A percentile compares a stretch with the other conserved stretches of the same genome.
Conservation (phyloP, 805 yeast species). For the Schwanniomyces yamadae region DNA sequence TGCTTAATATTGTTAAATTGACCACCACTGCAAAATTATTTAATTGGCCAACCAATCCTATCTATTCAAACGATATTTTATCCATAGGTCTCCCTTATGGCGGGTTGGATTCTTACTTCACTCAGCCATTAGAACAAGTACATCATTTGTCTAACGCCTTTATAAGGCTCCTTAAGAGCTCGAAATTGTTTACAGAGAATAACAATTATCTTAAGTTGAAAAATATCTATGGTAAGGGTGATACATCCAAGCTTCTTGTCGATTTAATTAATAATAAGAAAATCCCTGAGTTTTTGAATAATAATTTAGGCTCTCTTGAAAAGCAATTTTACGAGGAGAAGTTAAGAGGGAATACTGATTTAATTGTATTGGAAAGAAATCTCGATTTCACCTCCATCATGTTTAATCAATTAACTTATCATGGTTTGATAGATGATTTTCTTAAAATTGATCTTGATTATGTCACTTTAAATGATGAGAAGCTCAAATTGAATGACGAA, state of each 20-base stretch:
- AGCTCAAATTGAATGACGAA: conserved; percentile 41
- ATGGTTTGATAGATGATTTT: conserved; percentile 78
- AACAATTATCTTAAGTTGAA: conserved; percentile 43
- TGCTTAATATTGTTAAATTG: conserved; percentile 15
- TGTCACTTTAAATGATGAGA: conserved; percentile 17
- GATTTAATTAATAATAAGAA: conserved; percentile 35
- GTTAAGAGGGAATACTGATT: conserved; percentile 56
- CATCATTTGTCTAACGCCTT: conserved; percentile 50
- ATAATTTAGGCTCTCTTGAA: conserved; percentile 35
- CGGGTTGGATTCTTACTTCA: conserved; percentile 43
- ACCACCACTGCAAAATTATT: conserved; percentile 42
- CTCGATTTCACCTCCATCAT: conserved; percentile 71
- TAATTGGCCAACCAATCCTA: conserved; percentile 46
- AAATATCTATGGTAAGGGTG: conserved; percentile 60
- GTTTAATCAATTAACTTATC: conserved; percentile 74
- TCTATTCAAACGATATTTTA: conserved; percentile 36
- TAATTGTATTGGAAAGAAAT: conserved; percentile 76
- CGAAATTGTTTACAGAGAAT: conserved; percentile 13
- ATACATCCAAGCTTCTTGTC: conserved; percentile 49
- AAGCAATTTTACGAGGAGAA: conserved; percentile 33
- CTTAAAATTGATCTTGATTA: conserved; percentile 49
- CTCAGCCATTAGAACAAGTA: conserved; percentile 46
- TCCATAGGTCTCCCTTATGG: conserved; percentile 38
- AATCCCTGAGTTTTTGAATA: conserved; percentile 35
- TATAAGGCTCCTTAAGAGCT: conserved; percentile 43